These are phyloP conservation scores for Athelia psychrophila DNA, from an alignment of 1,284 basidiomycete genomes.

Conservation along the genomic window DNA sequence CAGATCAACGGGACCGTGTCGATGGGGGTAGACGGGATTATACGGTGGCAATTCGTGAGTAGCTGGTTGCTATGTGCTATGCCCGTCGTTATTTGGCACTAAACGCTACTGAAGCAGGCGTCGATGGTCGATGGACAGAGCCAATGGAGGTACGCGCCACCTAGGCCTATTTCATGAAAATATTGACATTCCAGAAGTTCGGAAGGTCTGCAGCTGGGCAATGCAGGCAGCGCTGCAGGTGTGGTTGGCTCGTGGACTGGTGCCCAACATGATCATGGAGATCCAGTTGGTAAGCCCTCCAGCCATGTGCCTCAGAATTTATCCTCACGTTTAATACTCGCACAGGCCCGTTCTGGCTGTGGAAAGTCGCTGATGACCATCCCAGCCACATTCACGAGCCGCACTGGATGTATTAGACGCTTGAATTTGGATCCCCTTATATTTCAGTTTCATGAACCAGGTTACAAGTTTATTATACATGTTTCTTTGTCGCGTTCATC, in stretches of 20 bases:
- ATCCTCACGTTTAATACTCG: constrained; percentile 1
- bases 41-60: constrained; percentile 67
- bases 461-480: background rate
- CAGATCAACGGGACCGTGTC: constrained; percentile 53
- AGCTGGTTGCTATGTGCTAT: constrained; percentile 6
- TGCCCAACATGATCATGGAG: constrained; percentile 53
- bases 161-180: background rate
- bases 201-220: constrained; percentile 63
- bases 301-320: background rate
- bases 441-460: no score
- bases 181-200: constrained; percentile 32
- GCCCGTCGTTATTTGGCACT: constrained; percentile 4
- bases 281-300: constrained; percentile 50
- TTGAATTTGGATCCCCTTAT: background rate
- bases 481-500: background rate
- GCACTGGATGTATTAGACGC: background rate
- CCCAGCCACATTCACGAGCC: constrained; percentile 7
- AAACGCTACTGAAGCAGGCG: constrained; percentile 31
- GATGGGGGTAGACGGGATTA: constrained; percentile 48
- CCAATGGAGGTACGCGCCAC: constrained; percentile 50
- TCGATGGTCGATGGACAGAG: constrained; percentile 45
- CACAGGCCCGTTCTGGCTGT: constrained; percentile 61
- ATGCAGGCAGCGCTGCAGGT: constrained; percentile 58
- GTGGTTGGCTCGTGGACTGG: constrained; percentile 67
- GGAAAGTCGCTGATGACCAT: constrained; percentile 38